Percentiles rank a stretch among this genome's conserved stretches.
phyloP scores from a whole-genome alignment of 257 asterid species.

The Capsicum baccatum region DNA sequence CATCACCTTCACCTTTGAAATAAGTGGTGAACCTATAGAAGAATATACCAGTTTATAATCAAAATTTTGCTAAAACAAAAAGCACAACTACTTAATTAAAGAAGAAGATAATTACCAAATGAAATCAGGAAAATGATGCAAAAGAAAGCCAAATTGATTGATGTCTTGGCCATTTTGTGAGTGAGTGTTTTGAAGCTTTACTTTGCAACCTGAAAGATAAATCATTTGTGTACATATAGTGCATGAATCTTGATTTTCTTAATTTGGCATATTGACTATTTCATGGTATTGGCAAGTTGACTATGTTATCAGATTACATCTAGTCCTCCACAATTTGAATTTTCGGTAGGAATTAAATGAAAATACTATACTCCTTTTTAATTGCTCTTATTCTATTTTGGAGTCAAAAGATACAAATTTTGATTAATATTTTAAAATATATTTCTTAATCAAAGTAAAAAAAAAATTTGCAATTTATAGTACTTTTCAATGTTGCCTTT shows the following conservation, averaged over 20 bases:
- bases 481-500: too few relatives aligned
- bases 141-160: not conserved
- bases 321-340: too few relatives aligned
- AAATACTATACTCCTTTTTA: too few relatives aligned
- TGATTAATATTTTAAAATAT: too few relatives aligned
- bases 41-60: not conserved
- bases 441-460: too few relatives aligned
- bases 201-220: not conserved
- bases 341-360: too few relatives aligned
- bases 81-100: too few relatives aligned
- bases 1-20: conserved; percentile 4
- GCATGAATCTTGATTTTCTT: not conserved
- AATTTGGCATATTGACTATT: too few relatives aligned
- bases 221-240: not conserved
- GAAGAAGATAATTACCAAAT: not conserved
- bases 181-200: not conserved
- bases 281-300: not conserved
- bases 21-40: not conserved
- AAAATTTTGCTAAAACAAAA: not conserved
- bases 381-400: too few relatives aligned
- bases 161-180: not conserved
- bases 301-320: too few relatives aligned
- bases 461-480: too few relatives aligned
- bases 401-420: too few relatives aligned
- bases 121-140: conserved; percentile 1